Conservation (phyloP, 768 basidiomycete genomes). For the Amanita muscaria region DNA sequence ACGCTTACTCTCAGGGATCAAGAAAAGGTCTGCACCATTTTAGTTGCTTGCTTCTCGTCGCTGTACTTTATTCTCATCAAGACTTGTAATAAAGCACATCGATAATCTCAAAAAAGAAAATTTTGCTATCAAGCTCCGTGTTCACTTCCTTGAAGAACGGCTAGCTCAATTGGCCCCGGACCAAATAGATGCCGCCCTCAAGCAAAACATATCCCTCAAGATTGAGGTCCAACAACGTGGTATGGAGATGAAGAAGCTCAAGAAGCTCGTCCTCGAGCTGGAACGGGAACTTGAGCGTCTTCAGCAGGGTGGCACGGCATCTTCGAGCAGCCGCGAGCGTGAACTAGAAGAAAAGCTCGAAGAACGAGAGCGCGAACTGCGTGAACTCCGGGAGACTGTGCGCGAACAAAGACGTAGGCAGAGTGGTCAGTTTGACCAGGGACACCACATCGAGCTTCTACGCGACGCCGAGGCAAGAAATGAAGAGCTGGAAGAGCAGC, state of each 20-base stretch:
- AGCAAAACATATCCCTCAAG: constrained; percentile 90
- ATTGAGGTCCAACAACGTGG: constrained; percentile 85
- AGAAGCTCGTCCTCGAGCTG: constrained; percentile 79
- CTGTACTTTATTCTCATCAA: constrained; percentile 2
- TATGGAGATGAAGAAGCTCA: constrained; percentile 86
- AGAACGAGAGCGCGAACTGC: constrained; percentile 61
- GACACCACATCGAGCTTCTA: constrained; percentile 42
- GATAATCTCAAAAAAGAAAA: constrained; percentile 95
- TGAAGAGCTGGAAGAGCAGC: constrained; percentile 60
- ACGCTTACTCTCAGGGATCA: constrained; percentile 87
- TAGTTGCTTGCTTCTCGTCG: not conserved
- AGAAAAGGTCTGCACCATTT: constrained; percentile 64
- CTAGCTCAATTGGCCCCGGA: constrained; percentile 85
- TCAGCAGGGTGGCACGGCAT: constrained; percentile 38
- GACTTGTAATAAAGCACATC: constrained; percentile 56
- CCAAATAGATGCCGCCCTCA: constrained; percentile 84
- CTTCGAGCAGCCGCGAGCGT: constrained; percentile 45
- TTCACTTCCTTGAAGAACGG: constrained; percentile 92
- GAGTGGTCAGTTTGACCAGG: constrained; percentile 42
- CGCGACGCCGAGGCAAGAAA: constrained; percentile 53
- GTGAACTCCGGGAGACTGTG: constrained; percentile 52
- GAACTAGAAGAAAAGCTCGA: constrained; percentile 73
- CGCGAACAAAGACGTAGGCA: constrained; percentile 13
- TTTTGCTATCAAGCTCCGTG: constrained; percentile 91
- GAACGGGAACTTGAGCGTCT: constrained; percentile 71